Conservation (phyloP, 2,329 filamentous ascomycete genomes). For the Aspergillus neotritici region DNA sequence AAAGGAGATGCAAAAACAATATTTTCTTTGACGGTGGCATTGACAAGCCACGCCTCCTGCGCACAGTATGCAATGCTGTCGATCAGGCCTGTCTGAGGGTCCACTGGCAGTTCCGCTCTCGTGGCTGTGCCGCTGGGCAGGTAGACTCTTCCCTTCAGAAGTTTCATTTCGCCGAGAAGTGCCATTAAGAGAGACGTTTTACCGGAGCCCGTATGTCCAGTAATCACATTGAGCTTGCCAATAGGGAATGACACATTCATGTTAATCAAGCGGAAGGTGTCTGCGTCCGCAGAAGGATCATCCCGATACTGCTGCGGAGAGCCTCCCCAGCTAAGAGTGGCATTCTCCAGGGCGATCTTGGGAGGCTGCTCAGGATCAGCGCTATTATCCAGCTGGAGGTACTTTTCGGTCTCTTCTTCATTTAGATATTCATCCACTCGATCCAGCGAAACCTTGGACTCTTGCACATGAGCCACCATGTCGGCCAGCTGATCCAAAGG, state of each 20-base stretch:
- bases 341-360: conserved; percentile 76
- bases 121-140: conserved; percentile 74
- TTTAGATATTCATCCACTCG: conserved; percentile 90
- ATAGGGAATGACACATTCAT: conserved; percentile 76
- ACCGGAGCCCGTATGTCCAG: conserved; percentile 86
- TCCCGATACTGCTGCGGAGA: conserved; percentile 49
- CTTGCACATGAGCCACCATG: conserved; percentile 97
- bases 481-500: conserved; percentile 94
- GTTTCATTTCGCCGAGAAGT: conserved; percentile 89
- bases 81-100: conserved; percentile 78
- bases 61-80: conserved; percentile 95
- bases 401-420: conserved; percentile 96
- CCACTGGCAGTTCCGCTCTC: conserved; percentile 73
- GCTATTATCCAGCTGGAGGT: conserved; percentile 69
- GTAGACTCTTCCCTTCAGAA: conserved; percentile 72
- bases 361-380: conserved; percentile 65
- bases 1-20: conserved; percentile 82
- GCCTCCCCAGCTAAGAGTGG: conserved; percentile 84
- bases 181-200: conserved; percentile 97
- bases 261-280: conserved; percentile 76
- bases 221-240: conserved; percentile 84
- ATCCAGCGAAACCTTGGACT: conserved; percentile 93
- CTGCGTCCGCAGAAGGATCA: conserved; percentile 56
- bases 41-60: conserved; percentile 94
- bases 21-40: conserved; percentile 91